These are phyloP conservation scores for Gonapodya sp. DNA, from an alignment of 192 early-diverging fungal species.

Conservation along the genomic window DNA sequence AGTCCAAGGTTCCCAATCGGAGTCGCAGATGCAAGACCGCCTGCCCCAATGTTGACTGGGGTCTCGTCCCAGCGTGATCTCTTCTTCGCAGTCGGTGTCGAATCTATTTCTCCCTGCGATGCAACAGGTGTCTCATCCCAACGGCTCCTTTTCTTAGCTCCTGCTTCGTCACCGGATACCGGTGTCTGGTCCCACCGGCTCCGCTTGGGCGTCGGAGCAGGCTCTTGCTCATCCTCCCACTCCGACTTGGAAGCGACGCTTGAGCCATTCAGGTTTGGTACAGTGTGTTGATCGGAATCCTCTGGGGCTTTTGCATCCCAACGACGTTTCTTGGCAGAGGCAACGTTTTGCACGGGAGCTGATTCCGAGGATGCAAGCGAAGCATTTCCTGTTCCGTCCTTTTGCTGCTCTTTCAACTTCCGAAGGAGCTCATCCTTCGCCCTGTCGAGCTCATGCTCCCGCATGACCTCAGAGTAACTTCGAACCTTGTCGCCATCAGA, in stretches of 20 bases:
- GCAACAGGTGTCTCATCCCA: constrained; percentile 77
- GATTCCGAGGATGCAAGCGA: constrained; percentile 21
- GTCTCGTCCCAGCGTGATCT: constrained; percentile 96
- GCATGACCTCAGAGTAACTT: constrained; percentile 79
- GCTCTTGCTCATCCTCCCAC: constrained; percentile 14
- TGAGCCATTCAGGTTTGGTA: constrained; percentile 49
- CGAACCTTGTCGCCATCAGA: constrained; percentile 31
- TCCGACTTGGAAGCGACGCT: constrained; percentile 17
- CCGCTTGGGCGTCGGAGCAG: constrained; percentile 17
- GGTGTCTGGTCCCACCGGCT: constrained; percentile 72
- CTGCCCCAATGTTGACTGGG: constrained; percentile 39
- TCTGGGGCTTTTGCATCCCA: constrained; percentile 58
- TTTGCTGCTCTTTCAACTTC: constrained; percentile 63
- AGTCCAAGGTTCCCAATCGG: constrained; percentile 67
- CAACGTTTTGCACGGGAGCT: too few species aligned
- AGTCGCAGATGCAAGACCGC: constrained; percentile 46
- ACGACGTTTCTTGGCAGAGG: constrained; percentile 56
- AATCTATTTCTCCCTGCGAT: constrained; percentile 25
- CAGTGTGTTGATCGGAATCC: constrained; percentile 6
- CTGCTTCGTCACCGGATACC: constrained; percentile 32
- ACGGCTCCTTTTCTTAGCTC: constrained; percentile 51
- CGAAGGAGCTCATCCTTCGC: constrained; percentile 63
- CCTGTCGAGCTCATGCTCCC: constrained; percentile 71
- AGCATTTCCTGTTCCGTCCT: constrained; percentile 31
- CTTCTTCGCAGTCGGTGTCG: constrained; percentile 48